Evolutionary conservation across 2,329 filamentous ascomycete species (phyloP).

Genomic region (Verticillium nonalfalfae): DNA sequence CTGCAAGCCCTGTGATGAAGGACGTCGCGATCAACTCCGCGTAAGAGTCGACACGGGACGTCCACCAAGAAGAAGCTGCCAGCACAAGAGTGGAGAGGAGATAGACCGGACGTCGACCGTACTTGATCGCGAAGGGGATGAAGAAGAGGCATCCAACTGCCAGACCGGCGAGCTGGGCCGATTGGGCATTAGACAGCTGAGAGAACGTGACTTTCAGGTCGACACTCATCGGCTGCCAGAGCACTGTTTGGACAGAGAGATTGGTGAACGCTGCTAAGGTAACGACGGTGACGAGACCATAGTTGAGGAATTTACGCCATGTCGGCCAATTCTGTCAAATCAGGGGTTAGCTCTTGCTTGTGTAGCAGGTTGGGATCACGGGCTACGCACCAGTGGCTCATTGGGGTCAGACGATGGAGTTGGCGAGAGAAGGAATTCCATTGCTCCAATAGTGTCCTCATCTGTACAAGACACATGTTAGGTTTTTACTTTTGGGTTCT

Average conservation of each 20-base stretch:
- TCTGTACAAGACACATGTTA: background rate
- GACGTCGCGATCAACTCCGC: slow-evolving; percentile 8
- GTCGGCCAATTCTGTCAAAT: slow-evolving; percentile 19
- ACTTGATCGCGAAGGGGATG: slow-evolving; percentile 25
- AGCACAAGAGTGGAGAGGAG: slow-evolving; percentile 13
- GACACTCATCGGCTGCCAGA: slow-evolving; percentile 25
- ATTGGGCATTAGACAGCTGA: slow-evolving; percentile 18
- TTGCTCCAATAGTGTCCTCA: background rate
- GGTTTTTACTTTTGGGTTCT: background rate
- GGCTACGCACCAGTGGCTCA: slow-evolving; percentile 19
- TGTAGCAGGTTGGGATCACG: background rate
- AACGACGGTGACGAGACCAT: slow-evolving; percentile 17
- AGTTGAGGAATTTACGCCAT: slow-evolving; percentile 23
- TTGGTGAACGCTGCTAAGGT: slow-evolving; percentile 22
- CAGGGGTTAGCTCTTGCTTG: background rate
- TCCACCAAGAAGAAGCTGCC: slow-evolving; percentile 9
- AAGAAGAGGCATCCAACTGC: slow-evolving; percentile 26
- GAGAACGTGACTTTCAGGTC: slow-evolving; percentile 19
- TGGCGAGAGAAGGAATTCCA: slow-evolving; percentile 6
- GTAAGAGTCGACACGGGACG: slow-evolving; percentile 6
- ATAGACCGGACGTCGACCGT: slow-evolving; percentile 24
- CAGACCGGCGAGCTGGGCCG: slow-evolving; percentile 21
- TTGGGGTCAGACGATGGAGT: slow-evolving; percentile 18
- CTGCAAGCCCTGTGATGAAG: slow-evolving; percentile 23
- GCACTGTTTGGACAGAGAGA: slow-evolving; percentile 16